These are phyloP conservation scores for Boletus subparvulus DNA, from an alignment of 768 basidiomycete species.

Conservation along the genomic window DNA sequence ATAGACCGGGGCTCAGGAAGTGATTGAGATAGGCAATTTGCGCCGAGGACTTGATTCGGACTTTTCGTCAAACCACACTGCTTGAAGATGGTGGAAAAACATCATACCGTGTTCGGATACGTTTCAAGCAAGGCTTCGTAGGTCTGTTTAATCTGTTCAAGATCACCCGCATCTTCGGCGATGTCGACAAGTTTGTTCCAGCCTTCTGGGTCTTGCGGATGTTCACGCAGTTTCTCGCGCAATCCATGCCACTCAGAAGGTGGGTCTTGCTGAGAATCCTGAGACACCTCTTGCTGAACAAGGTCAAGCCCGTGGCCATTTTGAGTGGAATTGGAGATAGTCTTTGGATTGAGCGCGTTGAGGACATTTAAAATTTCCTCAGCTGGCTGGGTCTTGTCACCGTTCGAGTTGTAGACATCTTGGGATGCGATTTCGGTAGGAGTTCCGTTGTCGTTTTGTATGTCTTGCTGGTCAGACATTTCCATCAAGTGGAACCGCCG, in stretches of 20 bases:
- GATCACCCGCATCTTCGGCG: constrained; percentile 74
- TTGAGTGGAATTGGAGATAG: constrained; percentile 23
- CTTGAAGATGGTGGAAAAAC: constrained; percentile 23
- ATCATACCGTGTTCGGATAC: constrained; percentile 90
- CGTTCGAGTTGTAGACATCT: constrained; percentile 27
- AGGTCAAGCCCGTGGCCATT: constrained; percentile 28
- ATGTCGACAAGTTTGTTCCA: constrained; percentile 78
- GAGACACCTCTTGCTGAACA: constrained; percentile 24
- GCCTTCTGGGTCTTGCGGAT: constrained; percentile 71
- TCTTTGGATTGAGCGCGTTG: constrained; percentile 34
- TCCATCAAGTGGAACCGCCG: constrained; percentile 29
- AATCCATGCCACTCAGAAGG: constrained; percentile 68
- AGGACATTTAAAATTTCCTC: constrained; percentile 39
- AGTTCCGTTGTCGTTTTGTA: constrained; percentile 23
- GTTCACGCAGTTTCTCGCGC: constrained; percentile 59
- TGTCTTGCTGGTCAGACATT: constrained; percentile 40
- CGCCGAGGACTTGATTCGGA: constrained; percentile 60
- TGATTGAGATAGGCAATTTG: constrained; percentile 85
- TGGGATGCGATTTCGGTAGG: constrained; percentile 27
- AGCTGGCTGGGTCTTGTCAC: constrained; percentile 36
- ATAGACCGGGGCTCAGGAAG: constrained; percentile 63
- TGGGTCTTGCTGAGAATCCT: constrained; percentile 33
- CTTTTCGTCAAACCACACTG: constrained; percentile 24
- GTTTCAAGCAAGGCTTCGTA: constrained; percentile 81
- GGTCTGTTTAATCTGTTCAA: constrained; percentile 74